Evolutionary conservation across 306 rosid species (phyloP), one percentile per base, ranked within the genome.

Genomic region (Urtica urens): DNA sequence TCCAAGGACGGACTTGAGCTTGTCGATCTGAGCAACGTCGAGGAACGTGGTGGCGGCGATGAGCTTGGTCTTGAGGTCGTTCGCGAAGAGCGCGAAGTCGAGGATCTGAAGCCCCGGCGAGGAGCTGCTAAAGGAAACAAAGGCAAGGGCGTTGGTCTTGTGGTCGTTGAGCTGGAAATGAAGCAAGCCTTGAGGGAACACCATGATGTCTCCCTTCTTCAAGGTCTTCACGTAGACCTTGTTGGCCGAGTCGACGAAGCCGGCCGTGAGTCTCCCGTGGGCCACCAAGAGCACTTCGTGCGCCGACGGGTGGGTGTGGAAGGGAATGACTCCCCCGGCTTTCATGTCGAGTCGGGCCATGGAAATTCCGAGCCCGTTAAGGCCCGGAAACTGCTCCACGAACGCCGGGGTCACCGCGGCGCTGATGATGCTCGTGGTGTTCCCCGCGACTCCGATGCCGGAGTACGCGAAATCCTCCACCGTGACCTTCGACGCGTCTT

Each of bases 1-100:
- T 23, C 95, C 97, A 58, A 88, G 82, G 70, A 76, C 95, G 41
- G 71, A 78, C 78, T 88, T 88, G 20, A 88, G 86, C 76, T 79
- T 88, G 78, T 81, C 77, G 4, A 88, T 62, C 46, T 53, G 63
- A 47, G 61, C 82, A 5, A 33, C 57, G 26, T 78, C 84, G 24
- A 84, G 74, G 62, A 88, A 88, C 25, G 95, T 76, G 17, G 83
- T 78, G 1, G 5, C 15, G 0, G 58, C 56, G 0, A 88, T 34
- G 51, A 88, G 37, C 0, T 60, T 54, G 1, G 95, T 78, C 1
- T 90, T 78, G 31, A 88, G 75, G 52, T 84, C 61, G 44, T 77
- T 88, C 9, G 55, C 64, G 25, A 88, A 88, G 74, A 88, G 42
- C 15, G 90, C 90, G 13, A 19, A 76, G 46, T 84, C 93, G 16